A percentile compares a stretch with the other conserved stretches of the same genome.
Evolutionary conservation across 768 basidiomycete genomes (phyloP).

Genomic region (Rhodotorula graminis): DNA sequence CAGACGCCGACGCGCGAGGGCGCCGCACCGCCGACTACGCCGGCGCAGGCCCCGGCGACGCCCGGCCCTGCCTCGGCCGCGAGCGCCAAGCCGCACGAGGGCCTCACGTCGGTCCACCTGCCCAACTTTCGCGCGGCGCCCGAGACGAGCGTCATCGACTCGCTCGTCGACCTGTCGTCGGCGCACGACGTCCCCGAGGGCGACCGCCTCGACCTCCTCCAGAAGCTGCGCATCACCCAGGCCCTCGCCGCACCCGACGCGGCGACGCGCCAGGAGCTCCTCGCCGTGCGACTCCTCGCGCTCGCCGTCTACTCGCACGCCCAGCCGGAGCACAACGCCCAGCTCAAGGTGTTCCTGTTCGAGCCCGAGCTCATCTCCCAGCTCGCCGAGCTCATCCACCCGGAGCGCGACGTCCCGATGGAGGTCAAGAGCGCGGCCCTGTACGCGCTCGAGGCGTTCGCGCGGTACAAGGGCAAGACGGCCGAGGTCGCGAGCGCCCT

Average conservation of each 20-base stretch:
- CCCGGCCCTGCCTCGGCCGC: constrained; percentile 4
- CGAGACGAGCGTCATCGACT: constrained; percentile 64
- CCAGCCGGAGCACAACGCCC: constrained; percentile 46
- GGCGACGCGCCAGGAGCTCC: constrained; percentile 67
- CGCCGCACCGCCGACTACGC: background rate
- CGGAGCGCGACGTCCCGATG: constrained; percentile 63
- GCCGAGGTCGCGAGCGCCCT: constrained; percentile 83
- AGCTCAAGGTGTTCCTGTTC: constrained; percentile 79
- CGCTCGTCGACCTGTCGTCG: constrained; percentile 69
- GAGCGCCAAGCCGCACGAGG: constrained; percentile 34
- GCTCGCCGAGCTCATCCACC: constrained; percentile 80
- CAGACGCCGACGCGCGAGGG: constrained; percentile 48
- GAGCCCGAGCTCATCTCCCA: constrained; percentile 88
- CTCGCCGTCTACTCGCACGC: constrained; percentile 68
- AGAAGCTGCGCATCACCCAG: constrained; percentile 74
- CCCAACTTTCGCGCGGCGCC: constrained; percentile 52
- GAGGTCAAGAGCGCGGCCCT: constrained; percentile 77
- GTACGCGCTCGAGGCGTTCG: constrained; percentile 82
- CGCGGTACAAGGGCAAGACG: constrained; percentile 72
- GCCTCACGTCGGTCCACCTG: constrained; percentile 44
- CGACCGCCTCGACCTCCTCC: constrained; percentile 82
- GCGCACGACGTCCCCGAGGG: constrained; percentile 65
- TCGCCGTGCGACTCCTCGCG: constrained; percentile 73
- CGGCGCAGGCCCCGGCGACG: constrained; percentile 43
- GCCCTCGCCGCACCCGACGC: constrained; percentile 50